Evolutionary conservation across 805 yeast genomes (phyloP).

Genomic region (Kazachstania psychrophila): DNA sequence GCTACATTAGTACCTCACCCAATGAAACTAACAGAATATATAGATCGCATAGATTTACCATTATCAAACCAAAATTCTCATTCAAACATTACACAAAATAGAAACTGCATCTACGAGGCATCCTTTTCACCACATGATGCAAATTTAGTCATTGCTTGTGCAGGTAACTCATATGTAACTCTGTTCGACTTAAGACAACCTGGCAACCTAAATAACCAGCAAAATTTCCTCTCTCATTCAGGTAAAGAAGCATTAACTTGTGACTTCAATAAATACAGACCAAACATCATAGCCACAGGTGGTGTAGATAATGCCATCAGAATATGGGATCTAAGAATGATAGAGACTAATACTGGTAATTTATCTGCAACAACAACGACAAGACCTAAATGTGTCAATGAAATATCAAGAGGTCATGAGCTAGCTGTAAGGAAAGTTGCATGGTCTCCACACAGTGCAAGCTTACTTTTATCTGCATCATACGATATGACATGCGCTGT

Average conservation of each 20-base stretch:
- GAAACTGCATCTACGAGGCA: slow-evolving; percentile 70
- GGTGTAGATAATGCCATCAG: slow-evolving; percentile 85
- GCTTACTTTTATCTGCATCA: slow-evolving; percentile 62
- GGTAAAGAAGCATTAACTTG: slow-evolving; percentile 73
- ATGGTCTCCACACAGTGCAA: slow-evolving; percentile 85
- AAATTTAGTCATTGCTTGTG: slow-evolving; percentile 51
- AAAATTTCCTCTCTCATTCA: slow-evolving; percentile 61
- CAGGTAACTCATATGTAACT: slow-evolving; percentile 66
- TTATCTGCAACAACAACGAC: background rate
- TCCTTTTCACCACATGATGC: slow-evolving; percentile 81
- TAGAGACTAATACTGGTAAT: slow-evolving; percentile 2
- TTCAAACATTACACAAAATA: slow-evolving; percentile 29
- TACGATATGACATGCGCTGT: slow-evolving; percentile 89
- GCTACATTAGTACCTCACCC: slow-evolving; percentile 40
- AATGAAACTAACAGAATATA: slow-evolving; percentile 22
- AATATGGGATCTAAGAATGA: slow-evolving; percentile 81
- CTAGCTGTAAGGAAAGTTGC: slow-evolving; percentile 73
- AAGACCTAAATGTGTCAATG: slow-evolving; percentile 47
- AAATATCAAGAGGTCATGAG: slow-evolving; percentile 69
- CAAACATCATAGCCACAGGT: slow-evolving; percentile 71
- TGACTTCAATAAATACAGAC: slow-evolving; percentile 87
- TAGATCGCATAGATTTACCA: slow-evolving; percentile 13
- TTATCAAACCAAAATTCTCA: slow-evolving; percentile 27
- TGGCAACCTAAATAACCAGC: slow-evolving; percentile 35
- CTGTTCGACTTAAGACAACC: slow-evolving; percentile 76